Base-by-base conservation (phyloP, 176 grass and related monocot species). In the sorghum (Sorghum bicolor) region DNA sequence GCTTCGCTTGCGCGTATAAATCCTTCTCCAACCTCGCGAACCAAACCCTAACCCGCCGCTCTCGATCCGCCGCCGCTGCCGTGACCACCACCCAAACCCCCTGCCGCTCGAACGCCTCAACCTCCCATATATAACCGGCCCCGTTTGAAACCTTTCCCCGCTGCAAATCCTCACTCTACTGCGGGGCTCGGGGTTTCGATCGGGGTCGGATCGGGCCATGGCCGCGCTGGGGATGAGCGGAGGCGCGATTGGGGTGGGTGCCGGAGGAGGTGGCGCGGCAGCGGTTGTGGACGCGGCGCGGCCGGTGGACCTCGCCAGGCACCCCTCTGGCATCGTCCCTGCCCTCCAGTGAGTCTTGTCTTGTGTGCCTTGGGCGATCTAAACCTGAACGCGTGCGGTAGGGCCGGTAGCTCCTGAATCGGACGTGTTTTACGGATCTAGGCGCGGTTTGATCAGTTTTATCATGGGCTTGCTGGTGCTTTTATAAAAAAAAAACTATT, bases 71-170 rank as follows among this genome's bases (percentile, higher is more conserved):
- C 71, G 47, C 70, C 78, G 85, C 62, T 78, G 12, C 47, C 60
- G 33, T 14, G 78, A 8, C 78, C 70, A 11, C 83, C 50, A 14
- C 52, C 83, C 44, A 28, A 14, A 32, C 53, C 8, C 32, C 32
- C 4, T 41, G 52, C 66, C 83, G 9, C 74, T 48, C 62, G 32
- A 4, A 28, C 14, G 36, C 62, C 36, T 20, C 14, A 17, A 17
- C 70, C 64, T 62, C 50, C 50, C 30, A 11, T 76, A 83, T 88
- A 83, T 83, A 87, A 44, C 2, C 72, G 5, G 37, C n/a, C 16
- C 24, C 39, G 24, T 87, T 78, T 39, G 73, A 87, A 87, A 37
- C 10, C n/a, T 48, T 47, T 17, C 43, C 67, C 43, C 24, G 15
- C 79, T 19, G 37, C 28, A 15, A 29, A 10, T 39, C 68, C 32